phyloP scores from a whole-genome alignment of 2,329 filamentous ascomycete genomes.

The Lecanicillium sp. region DNA sequence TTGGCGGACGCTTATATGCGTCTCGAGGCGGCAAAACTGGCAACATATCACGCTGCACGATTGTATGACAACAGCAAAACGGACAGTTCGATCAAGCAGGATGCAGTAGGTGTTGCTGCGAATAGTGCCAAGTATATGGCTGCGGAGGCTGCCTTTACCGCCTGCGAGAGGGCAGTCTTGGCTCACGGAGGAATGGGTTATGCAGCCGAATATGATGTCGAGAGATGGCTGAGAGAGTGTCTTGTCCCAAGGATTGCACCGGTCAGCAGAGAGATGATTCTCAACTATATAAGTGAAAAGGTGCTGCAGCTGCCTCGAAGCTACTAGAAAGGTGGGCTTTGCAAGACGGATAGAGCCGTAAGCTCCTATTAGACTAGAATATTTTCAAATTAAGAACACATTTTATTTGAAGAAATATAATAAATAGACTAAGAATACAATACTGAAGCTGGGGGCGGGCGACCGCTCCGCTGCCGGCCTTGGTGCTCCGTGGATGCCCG shows the following conservation, averaged over 20 bases:
- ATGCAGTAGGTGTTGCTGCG: slow-evolving; percentile 54
- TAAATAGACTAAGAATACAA: too few relatives aligned
- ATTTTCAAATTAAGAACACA: too few relatives aligned
- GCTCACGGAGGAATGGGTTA: slow-evolving; percentile 58
- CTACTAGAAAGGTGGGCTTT: too few relatives aligned
- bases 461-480: too few relatives aligned
- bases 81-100: slow-evolving; percentile 41
- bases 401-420: too few relatives aligned
- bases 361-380: too few relatives aligned
- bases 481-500: too few relatives aligned
- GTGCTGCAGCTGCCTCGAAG: slow-evolving; percentile 58
- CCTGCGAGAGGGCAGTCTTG: slow-evolving; percentile 53
- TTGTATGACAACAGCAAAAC: slow-evolving; percentile 49
- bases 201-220: slow-evolving; percentile 56
- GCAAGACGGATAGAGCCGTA: too few relatives aligned
- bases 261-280: slow-evolving; percentile 63
- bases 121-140: slow-evolving; percentile 66
- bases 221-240: slow-evolving; percentile 56
- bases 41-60: slow-evolving; percentile 56
- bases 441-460: too few relatives aligned
- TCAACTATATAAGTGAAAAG: slow-evolving; percentile 65
- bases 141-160: slow-evolving; percentile 53
- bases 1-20: slow-evolving; percentile 57
- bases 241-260: slow-evolving; percentile 57
- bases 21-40: slow-evolving; percentile 56